phyloP scores from a whole-genome alignment of 495 filamentous ascomycete genomes.

The Talaromyces nanjingensis region DNA sequence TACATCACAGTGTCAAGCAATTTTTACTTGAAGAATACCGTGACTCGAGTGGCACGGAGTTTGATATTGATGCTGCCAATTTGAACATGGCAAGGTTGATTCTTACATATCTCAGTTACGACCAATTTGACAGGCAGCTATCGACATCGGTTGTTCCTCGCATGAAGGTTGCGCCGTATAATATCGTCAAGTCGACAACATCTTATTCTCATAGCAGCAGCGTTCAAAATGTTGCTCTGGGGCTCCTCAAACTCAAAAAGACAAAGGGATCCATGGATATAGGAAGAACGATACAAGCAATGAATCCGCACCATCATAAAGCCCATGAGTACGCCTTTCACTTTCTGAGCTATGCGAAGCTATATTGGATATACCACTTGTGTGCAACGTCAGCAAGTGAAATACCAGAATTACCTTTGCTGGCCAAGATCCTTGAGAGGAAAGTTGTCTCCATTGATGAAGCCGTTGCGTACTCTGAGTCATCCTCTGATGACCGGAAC shows the following conservation, averaged over 20 bases:
- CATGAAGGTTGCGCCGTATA: background rate
- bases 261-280: background rate
- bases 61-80: conserved; percentile 18
- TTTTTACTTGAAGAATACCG: conserved; percentile 25
- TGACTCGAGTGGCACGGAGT: conserved; percentile 12
- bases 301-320: background rate
- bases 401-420: background rate
- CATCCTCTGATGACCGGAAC: background rate
- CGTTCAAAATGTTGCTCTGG: background rate
- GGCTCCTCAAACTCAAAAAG: background rate
- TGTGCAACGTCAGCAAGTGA: background rate
- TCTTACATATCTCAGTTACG: conserved; percentile 36
- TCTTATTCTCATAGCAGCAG: background rate
- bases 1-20: conserved; percentile 38
- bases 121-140: background rate
- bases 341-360: background rate
- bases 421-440: background rate
- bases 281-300: background rate
- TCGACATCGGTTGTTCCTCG: background rate
- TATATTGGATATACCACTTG: background rate
- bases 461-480: background rate
- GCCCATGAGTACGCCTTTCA: background rate
- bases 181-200: background rate
- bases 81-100: conserved; percentile 26
- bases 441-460: background rate